Evolutionary conservation across 805 yeast genomes (phyloP), one percentile per base, ranked within the genome.

Genomic region (Candida oleophila): DNA sequence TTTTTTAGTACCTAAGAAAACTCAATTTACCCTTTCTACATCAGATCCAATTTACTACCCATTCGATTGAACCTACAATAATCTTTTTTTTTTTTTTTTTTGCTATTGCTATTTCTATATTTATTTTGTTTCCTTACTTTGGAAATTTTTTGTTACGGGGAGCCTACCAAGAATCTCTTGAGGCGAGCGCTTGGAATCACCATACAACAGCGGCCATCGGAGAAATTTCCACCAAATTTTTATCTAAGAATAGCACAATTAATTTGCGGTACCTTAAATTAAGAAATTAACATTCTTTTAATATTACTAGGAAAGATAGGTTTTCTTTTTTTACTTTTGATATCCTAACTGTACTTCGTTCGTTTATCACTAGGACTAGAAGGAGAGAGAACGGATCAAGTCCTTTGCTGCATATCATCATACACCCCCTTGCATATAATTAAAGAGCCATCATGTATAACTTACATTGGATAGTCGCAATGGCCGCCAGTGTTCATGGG

Each of bases 301-400:
- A 25, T 25, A 25, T 7, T 11, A 25, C 11, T 25, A 25, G 9
- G 11, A 25, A 11, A 7, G 30, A 25, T 25, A 25, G 30, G 11
- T 34, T 34, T 41, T 45, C 25, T 42, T 35, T 32, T 38, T 32
- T 37, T 45, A 8, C 30, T 42, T 35, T 22, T 22, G n/a, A n/a
- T n/a, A 12, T n/a, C 33, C 34, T 16, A 19, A 4, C 20, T 33
- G 22, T 22, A 20, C 22, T 19, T 22, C 30, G 9, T 11, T 43
- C 25, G n/a, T 12, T 3, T 45, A 25, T 22, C 19, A 21, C 33
- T 36, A 5, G 9, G 11, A 25, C 30, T 25, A n/a, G n/a, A n/a
- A n/a, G n/a, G n/a, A n/a, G n/a, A n/a, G n/a, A n/a, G n/a, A n/a
- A n/a, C n/a, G n/a, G n/a, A n/a, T n/a, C n/a, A n/a, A n/a, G n/a